Conservation (phyloP, 495 filamentous ascomycete genomes). For the Penicillium crystallinum region DNA sequence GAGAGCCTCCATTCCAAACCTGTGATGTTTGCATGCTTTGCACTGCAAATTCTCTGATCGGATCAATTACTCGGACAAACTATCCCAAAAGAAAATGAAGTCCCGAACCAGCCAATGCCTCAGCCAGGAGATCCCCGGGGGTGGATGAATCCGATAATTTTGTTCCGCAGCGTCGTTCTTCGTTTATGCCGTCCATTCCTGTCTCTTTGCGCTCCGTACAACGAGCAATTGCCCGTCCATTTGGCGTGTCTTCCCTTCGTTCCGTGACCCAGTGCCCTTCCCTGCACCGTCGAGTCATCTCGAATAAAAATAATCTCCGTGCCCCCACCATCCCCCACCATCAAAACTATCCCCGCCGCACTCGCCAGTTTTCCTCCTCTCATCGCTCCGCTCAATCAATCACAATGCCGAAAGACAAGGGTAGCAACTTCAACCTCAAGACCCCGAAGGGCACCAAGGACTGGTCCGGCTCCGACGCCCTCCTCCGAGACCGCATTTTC, state of each 20-base stretch:
- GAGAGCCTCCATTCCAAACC: no score
- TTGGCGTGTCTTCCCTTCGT: slow-evolving; percentile 3
- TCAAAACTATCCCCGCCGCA: slow-evolving; percentile 25
- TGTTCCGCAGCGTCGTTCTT: slow-evolving; percentile 10
- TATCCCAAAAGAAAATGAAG: slow-evolving; percentile 12
- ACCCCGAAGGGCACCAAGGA: slow-evolving; percentile 49
- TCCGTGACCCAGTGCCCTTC: slow-evolving; percentile 16
- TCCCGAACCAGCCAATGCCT: slow-evolving; percentile 10
- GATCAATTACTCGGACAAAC: slow-evolving; percentile 20
- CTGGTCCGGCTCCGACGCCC: slow-evolving; percentile 31
- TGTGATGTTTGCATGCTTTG: background rate
- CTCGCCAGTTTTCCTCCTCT: slow-evolving; percentile 26
- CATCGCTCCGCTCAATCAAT: slow-evolving; percentile 12
- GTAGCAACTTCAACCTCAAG: slow-evolving; percentile 38
- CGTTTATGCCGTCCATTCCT: slow-evolving; percentile 25
- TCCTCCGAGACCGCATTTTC: slow-evolving; percentile 67
- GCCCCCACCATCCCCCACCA: slow-evolving; percentile 41
- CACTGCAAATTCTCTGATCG: background rate
- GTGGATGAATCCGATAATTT: background rate
- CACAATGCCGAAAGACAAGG: slow-evolving; percentile 36
- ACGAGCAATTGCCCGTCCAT: slow-evolving; percentile 22
- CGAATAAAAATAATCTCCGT: slow-evolving; percentile 29
- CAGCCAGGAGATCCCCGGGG: background rate
- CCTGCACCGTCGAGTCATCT: slow-evolving; percentile 19
- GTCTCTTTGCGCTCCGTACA: slow-evolving; percentile 18